Base-by-base conservation (phyloP, 2,329 filamentous ascomycete species). In the Diplodia corticola region DNA sequence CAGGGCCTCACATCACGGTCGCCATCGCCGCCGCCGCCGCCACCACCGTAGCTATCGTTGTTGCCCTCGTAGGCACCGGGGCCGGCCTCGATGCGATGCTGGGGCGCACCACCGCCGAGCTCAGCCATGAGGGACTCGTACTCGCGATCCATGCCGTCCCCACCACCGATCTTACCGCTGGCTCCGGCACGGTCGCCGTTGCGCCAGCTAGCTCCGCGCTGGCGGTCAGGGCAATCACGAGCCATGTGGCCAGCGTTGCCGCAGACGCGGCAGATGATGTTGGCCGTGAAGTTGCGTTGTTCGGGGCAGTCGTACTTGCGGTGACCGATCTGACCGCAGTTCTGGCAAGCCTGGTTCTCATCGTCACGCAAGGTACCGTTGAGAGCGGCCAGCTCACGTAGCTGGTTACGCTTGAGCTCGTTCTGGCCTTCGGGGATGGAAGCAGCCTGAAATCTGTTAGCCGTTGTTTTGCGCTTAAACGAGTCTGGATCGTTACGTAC, bases 91-190 rank as follows among this genome's bases (percentile, higher is more conserved):
- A 99, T 97, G 69, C 91, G 91, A 70, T 89, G 89, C 71, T 89
- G 90, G 44, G 90, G 80, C 53, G 85, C 83, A 69, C 92, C 92
- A 69, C 90, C 93, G 69, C 90, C 92, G 72, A 98, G 87, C 84
- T 98, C 95, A 86, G 96, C 91, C 93, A 99, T 97, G 75, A 99
- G 92, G 88, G 94, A 92, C 86, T 98, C 93, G 81, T 97, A 95
- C 80, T 99, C 95, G 77, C 91, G 89, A 77, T 97, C 93, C 69
- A 94, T 91, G 70, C 89, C 91, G 83, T 97, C 92, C 69, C 91
- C 91, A 71, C 85, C 85, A 69, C 89, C 91, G 75, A 93, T 87
- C 69, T 77, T 74, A 63, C 85, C 86, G 10, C 79, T 79, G 63
- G 71, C 71, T 24, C 37, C 44, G 10, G 40, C 13, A 64, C 77